Conservation (phyloP, 495 filamentous ascomycete species). For the Xylaria castorea region DNA sequence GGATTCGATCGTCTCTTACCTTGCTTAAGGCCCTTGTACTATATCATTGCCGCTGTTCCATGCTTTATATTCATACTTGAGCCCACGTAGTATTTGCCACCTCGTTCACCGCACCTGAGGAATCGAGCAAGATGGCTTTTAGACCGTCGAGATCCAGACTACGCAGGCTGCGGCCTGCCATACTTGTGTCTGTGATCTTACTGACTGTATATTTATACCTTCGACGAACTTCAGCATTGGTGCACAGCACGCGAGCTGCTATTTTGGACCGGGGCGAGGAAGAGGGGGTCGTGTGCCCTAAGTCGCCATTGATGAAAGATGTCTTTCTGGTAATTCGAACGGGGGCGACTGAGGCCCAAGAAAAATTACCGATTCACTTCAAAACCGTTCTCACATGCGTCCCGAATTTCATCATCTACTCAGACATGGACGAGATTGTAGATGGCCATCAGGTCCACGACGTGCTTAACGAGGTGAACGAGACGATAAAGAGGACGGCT, state of each 20-base stretch:
- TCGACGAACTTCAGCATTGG: neutral
- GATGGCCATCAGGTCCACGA: conserved; percentile 25
- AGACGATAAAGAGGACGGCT: conserved; percentile 19
- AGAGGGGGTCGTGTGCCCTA: conserved; percentile 21
- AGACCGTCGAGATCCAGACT: conserved; percentile 21
- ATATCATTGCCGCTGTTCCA: neutral
- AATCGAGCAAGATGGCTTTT: conserved; percentile 19
- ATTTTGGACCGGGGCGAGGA: neutral
- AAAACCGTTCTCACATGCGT: conserved; percentile 28
- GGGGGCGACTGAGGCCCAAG: conserved; percentile 25
- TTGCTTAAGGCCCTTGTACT: conserved; percentile 2
- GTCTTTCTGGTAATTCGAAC: conserved; percentile 26
- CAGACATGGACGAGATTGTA: conserved; percentile 29
- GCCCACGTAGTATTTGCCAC: neutral
- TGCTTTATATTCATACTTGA: conserved; percentile 1
- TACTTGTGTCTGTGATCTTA: conserved; percentile 10
- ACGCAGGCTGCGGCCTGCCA: conserved; percentile 17
- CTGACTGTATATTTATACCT: conserved; percentile 20
- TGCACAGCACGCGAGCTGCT: neutral
- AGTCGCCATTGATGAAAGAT: conserved; percentile 28
- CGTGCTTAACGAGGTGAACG: conserved; percentile 23
- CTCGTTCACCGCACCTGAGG: neutral
- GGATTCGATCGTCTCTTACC: neutral
- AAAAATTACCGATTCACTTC: conserved; percentile 26
- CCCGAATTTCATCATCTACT: conserved; percentile 28